A percentile compares a stretch with the other conserved stretches of the same genome.
Evolutionary conservation across 768 basidiomycete genomes (phyloP).

Genomic region (Exidia glandulosa): DNA sequence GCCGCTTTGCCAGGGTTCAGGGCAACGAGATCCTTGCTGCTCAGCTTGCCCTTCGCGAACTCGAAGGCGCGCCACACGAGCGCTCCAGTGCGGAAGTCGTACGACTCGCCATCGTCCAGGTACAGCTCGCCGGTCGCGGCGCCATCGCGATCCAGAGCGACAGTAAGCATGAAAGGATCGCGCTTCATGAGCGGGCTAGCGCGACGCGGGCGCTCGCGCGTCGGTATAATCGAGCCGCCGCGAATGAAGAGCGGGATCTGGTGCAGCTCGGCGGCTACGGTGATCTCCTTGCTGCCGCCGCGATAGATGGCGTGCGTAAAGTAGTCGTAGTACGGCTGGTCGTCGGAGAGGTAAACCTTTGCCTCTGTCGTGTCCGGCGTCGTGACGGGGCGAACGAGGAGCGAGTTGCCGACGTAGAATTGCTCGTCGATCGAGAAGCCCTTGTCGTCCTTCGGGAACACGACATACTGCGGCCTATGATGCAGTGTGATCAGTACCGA

Average conservation of each 20-base stretch:
- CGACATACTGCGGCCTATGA: conserved; percentile 56
- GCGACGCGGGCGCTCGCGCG: conserved; percentile 45
- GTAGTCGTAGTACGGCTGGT: conserved; percentile 61
- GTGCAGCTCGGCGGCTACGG: conserved; percentile 36
- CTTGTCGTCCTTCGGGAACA: conserved; percentile 49
- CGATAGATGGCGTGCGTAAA: conserved; percentile 34
- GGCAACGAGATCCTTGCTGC: conserved; percentile 43
- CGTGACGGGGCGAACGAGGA: conserved; percentile 61
- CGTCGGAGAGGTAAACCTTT: conserved; percentile 48
- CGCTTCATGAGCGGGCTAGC: conserved; percentile 45
- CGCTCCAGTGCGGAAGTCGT: conserved; percentile 38
- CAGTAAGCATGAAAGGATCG: conserved; percentile 49
- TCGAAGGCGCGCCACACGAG: conserved; percentile 73
- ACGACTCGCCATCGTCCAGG: conserved; percentile 45
- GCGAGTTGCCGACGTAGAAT: conserved; percentile 56
- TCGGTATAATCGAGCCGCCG: conserved; percentile 47
- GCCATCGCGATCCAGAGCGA: conserved; percentile 46
- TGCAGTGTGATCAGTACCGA: conserved; percentile 2
- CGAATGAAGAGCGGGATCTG: conserved; percentile 53
- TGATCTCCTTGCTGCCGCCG: conserved; percentile 35
- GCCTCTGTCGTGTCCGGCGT: conserved; percentile 49
- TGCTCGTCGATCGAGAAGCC: conserved; percentile 55
- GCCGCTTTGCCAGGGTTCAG: conserved; percentile 35
- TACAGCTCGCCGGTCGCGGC: conserved; percentile 44
- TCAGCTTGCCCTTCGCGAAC: conserved; percentile 26